Evolutionary conservation across 208 protist species (phyloP).

Genomic region (Leishmania major): DNA sequence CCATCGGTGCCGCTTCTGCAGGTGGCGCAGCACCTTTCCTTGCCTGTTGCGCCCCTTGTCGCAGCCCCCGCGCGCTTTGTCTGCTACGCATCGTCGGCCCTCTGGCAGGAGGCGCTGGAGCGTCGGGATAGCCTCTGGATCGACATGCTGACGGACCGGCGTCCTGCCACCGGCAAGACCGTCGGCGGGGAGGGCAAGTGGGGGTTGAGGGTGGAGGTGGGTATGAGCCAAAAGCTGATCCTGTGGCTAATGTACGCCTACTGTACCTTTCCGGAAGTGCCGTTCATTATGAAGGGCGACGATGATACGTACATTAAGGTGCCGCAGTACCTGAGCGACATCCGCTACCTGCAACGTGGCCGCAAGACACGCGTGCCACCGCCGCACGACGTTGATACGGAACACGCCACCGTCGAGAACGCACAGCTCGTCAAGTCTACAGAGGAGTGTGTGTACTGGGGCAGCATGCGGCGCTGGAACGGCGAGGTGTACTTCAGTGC

Average conservation of each 20-base stretch:
- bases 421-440: background rate
- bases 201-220: slow-evolving; percentile 36
- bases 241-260: slow-evolving; percentile 37
- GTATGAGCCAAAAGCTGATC: slow-evolving; percentile 45
- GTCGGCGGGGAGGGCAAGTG: slow-evolving; percentile 24
- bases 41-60: background rate
- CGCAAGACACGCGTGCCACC: background rate
- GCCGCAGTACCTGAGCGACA: slow-evolving; percentile 38
- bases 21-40: background rate
- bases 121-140: slow-evolving; percentile 28
- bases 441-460: slow-evolving; percentile 31
- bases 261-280: slow-evolving; percentile 20
- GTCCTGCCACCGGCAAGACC: slow-evolving; percentile 17
- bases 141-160: slow-evolving; percentile 29
- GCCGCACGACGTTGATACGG: background rate
- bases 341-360: slow-evolving; percentile 15
- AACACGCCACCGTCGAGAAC: background rate
- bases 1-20: background rate
- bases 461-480: slow-evolving; percentile 26
- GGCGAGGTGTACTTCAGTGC: slow-evolving; percentile 20
- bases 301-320: slow-evolving; percentile 45
- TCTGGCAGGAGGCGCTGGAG: slow-evolving; percentile 29
- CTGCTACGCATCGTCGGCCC: slow-evolving; percentile 19
- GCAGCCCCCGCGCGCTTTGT: slow-evolving; percentile 4
- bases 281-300: slow-evolving; percentile 38